phyloP scores from a whole-genome alignment of 202 grass and related monocot genomes.

The Digitaria exilis region DNA sequence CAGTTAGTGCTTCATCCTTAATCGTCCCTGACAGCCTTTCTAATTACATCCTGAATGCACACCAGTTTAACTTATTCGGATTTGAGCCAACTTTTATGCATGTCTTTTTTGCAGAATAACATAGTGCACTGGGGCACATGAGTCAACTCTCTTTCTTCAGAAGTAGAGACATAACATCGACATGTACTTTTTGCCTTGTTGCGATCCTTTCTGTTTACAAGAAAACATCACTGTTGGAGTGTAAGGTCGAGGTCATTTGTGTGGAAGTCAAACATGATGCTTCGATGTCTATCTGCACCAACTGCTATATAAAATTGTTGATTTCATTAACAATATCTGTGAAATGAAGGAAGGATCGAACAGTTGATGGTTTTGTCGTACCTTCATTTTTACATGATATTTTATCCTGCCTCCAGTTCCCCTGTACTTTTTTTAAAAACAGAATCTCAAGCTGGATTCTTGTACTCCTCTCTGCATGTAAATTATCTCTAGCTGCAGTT shows the following conservation, averaged over 20 bases:
- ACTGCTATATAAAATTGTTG: background rate
- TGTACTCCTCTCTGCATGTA: background rate
- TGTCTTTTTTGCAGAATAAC: conserved; percentile 40
- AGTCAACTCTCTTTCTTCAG: background rate
- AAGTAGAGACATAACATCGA: background rate
- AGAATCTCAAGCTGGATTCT: background rate
- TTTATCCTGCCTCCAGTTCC: background rate
- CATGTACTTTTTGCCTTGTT: background rate
- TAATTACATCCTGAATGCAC: conserved; percentile 2
- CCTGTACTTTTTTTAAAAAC: background rate
- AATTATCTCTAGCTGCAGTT: too few relatives aligned
- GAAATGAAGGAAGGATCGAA: background rate
- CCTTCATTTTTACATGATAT: background rate
- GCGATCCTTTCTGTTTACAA: conserved; percentile 9
- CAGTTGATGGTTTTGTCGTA: background rate
- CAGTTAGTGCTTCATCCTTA: background rate
- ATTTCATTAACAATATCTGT: background rate
- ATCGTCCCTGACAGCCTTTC: background rate
- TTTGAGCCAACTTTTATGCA: conserved; percentile 11
- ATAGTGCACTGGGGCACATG: background rate
- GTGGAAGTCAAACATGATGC: background rate
- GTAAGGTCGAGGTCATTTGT: conserved; percentile 8
- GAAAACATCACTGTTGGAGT: background rate
- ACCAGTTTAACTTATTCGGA: conserved; percentile 3
- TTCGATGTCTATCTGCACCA: background rate